Evolutionary conservation across 1,284 basidiomycete species (phyloP), one percentile per base, ranked within the genome.

Genomic region (Sporisorium exsertum): DNA sequence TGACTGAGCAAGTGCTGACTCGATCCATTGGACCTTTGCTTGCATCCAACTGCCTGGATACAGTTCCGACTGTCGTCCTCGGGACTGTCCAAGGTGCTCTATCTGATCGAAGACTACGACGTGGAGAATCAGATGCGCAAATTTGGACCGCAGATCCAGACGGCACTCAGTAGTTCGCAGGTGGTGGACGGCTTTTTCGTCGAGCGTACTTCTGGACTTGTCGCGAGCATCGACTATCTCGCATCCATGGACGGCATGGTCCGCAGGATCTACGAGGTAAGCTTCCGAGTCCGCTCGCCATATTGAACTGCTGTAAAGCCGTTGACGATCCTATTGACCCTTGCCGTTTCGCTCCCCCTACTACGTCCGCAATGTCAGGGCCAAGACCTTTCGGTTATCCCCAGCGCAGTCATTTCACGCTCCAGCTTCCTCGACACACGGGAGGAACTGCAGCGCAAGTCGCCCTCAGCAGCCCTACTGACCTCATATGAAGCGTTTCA

Each of bases 101-200:
- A 90, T 79, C 83, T 90, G 32, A 87, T 90, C 53, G 89, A 90
- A 77, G 87, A 88, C 60, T 88, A 86, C 80, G 87, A 89, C 65
- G 81, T 84, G 2, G 79, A 86, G 12, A 76, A 78, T 15, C 72
- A 84, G 53, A 78, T 82, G 72, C 72, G 73, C 51, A 72, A 72
- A 33, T 80, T 81, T 52, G 84, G 82, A 7, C 65, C 79, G 24
- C 80, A 80, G 64, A 86, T 87, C 46, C 82, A 84, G 68, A 87
- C 86, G 3, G 82, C 84, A 33, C 84, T 86, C 51, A 88, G 88
- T 16, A 88, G 88, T 67, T 87, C 88, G 5, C 89, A 89, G 72
- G 85, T 90, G 35, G 86, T 88, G 53, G 88, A 89, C 73, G 87
- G 87, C 24, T 90, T 89, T 82, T 88, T 87, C 69, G 85, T 90